These are phyloP conservation scores for Arachis stenosperma DNA, from an alignment of 306 rosid species.

Conservation along the genomic window DNA sequence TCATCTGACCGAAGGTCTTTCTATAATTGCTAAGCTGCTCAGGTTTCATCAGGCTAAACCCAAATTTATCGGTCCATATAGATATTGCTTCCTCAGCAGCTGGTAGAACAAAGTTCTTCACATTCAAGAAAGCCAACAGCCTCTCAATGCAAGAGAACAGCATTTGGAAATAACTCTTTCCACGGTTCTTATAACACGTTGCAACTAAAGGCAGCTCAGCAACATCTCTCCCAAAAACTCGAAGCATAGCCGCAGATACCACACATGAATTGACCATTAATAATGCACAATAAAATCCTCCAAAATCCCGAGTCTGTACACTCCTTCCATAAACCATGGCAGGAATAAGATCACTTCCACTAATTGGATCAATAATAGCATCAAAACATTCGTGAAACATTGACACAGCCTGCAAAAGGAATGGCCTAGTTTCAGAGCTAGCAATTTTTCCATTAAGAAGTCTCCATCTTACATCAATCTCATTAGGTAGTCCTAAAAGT, in stretches of 20 bases:
- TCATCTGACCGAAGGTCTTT: slow-evolving; percentile 72
- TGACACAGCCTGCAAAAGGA: slow-evolving; percentile 82
- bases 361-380: slow-evolving; percentile 69
- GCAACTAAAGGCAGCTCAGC: slow-evolving; percentile 99
- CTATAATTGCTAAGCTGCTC: slow-evolving; percentile 83
- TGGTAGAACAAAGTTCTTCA: slow-evolving; percentile 83
- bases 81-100: slow-evolving; percentile 95
- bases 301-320: slow-evolving; percentile 86
- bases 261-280: slow-evolving; percentile 88
- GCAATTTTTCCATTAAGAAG: slow-evolving; percentile 86
- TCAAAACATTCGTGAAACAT: too few relatives aligned
- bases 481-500: slow-evolving; percentile 53
- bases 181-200: slow-evolving; percentile 78
- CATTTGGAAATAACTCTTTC: slow-evolving; percentile 96
- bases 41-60: slow-evolving; percentile 73
- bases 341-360: slow-evolving; percentile 94
- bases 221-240: slow-evolving; percentile 78
- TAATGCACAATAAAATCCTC: slow-evolving; percentile 92
- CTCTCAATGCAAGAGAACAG: slow-evolving; percentile 88
- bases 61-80: slow-evolving; percentile 88
- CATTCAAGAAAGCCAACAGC: slow-evolving; percentile 75
- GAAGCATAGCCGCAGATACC: slow-evolving; percentile 88
- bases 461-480: slow-evolving; percentile 87
- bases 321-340: slow-evolving; percentile 96
- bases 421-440: slow-evolving; percentile 80